phyloP scores from a whole-genome alignment of 805 yeast species.

The Saturnispora kantuleensis region DNA sequence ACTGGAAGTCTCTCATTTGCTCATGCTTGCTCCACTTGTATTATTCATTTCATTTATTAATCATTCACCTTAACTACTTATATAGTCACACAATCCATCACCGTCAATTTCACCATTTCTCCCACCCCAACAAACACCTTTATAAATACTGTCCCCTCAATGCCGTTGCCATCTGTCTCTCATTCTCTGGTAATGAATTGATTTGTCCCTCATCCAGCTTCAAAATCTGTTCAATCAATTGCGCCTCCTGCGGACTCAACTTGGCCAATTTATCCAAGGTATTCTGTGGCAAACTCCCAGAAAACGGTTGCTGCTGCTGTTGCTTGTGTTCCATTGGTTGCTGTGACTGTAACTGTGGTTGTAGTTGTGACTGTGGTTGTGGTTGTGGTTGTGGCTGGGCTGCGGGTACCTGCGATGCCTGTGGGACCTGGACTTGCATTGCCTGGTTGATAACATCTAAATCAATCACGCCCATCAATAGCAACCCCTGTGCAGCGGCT shows the following conservation, averaged over 20 bases:
- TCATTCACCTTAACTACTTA: too few species aligned
- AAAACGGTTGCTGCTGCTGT: conserved; percentile 5
- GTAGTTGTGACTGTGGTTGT: conserved; percentile 14
- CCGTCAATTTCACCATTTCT: too few species aligned
- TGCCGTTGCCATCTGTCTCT: conserved; percentile 45
- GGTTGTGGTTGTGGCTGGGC: conserved; percentile 8
- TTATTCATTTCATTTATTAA: too few species aligned
- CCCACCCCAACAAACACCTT: not conserved
- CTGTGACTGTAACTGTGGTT: too few species aligned
- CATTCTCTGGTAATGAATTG: conserved; percentile 38
- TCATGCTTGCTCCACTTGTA: too few species aligned
- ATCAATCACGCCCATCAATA: conserved; percentile 70
- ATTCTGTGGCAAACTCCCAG: conserved; percentile 31
- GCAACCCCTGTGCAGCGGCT: conserved; percentile 62
- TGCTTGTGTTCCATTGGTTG: conserved; percentile 4
- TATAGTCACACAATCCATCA: too few species aligned
- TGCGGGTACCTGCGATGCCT: conserved; percentile 13
- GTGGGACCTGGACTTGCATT: conserved; percentile 10
- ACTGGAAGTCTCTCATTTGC: too few species aligned
- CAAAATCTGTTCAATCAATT: conserved; percentile 43
- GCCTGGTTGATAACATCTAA: conserved; percentile 57
- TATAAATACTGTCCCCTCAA: conserved; percentile 44
- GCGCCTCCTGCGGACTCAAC: conserved; percentile 50
- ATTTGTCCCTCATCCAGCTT: conserved; percentile 41
- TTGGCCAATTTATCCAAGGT: conserved; percentile 41